Conservation (phyloP, 257 asterid genomes). For the Vinca minor region DNA sequence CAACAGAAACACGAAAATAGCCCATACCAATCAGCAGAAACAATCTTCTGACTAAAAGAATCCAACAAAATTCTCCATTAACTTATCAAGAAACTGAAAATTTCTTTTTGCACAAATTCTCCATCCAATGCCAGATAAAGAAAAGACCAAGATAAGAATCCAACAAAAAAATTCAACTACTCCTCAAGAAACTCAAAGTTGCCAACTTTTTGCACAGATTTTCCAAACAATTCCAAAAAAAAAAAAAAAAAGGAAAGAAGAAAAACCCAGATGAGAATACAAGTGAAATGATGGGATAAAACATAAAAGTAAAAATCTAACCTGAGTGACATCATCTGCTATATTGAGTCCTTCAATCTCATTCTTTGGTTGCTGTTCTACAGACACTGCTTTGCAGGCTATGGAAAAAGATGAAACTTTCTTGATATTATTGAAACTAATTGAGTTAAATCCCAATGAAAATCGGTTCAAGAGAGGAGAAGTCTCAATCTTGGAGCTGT, state of each 20-base stretch:
- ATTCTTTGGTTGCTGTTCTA: conserved; percentile 37
- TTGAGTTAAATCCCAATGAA: conserved; percentile 19
- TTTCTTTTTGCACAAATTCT: not conserved
- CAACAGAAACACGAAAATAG: no score
- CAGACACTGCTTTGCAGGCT: conserved; percentile 58
- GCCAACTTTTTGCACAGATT: not conserved
- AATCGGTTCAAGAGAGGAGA: conserved; percentile 18
- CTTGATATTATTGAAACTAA: conserved; percentile 18
- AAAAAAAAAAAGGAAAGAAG: not conserved
- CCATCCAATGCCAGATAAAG: not conserved
- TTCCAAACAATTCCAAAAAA: not conserved
- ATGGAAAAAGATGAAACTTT: conserved; percentile 10
- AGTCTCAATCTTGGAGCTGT: conserved; percentile 27
- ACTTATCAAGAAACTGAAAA: no score
- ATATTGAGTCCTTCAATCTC: conserved; percentile 84
- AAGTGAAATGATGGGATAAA: not conserved
- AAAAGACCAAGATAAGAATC: not conserved
- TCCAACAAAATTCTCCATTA: no score
- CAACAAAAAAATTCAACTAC: no score
- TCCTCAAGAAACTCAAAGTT: no score
- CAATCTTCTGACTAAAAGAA: no score
- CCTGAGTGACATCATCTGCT: conserved; percentile 97
- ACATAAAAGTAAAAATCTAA: conserved; percentile 13
- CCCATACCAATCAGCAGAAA: no score
- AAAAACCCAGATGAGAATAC: not conserved